Base-by-base conservation (phyloP, 2,329 filamentous ascomycete species). In the Fusarium temperatum region DNA sequence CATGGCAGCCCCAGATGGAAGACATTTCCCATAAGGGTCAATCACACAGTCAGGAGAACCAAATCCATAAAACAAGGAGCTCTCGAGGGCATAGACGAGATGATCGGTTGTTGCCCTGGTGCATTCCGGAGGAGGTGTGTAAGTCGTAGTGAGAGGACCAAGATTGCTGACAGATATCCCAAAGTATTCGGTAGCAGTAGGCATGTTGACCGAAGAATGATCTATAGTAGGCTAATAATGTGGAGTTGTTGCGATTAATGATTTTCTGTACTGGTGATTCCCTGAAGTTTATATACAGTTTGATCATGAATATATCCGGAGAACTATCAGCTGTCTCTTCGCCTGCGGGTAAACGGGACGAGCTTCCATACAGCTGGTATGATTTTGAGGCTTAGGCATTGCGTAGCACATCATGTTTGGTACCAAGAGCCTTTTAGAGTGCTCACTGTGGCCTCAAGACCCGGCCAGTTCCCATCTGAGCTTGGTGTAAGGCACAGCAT, bases 61-160 rank as follows among this genome's bases (percentile, higher is more conserved):
- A 22, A 32, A 66, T 9, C n/a, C 35, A 8, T 24, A 32, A 12
- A 20, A 1, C 11, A 32, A 26, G 22, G 24, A 62, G 53, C 26
- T n/a, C 28, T 30, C 24, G 5, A 39, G 59, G 18, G 42, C 61
- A 54, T 57, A 68, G 4, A 53, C 35, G 2, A 67, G 15, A 24
- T 72, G 38, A 22, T 73, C 66, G 1, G 67, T 63, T 30, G 64
- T 69, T 26, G 44, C 56, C 1, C 69, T 70, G 14, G 57, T 59
- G 54, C 80, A 81, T 20, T 76, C 69, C 1, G 75, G 44, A 0
- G 78, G 77, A 18, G 77, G 69, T 3, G 78, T 78, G 59, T 76
- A 81, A n/a, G 73, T 78, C 5, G 80, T 79, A 35, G 79, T 81
- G 18, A 81, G 61, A 7, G 78, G 80, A 11, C 80, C 78, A 28